Evolutionary conservation across 2,329 filamentous ascomycete species (phyloP), one percentile per base, ranked within the genome.

Genomic region (Aspergillus felis): DNA sequence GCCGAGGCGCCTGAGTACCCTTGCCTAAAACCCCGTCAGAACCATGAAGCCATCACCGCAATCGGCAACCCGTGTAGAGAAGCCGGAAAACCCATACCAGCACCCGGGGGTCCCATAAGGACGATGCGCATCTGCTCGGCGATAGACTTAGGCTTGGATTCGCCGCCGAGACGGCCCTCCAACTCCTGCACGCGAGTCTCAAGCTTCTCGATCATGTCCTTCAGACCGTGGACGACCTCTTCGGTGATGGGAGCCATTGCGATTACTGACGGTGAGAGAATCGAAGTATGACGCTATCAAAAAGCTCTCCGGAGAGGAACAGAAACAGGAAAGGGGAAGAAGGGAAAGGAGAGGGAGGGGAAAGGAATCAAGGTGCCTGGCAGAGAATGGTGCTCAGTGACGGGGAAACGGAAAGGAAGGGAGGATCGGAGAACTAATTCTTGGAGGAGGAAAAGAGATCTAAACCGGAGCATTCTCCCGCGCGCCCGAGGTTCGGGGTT

Each of bases 1-100:
- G 94, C 78, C 89, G 93, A 64, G 94, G 94, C 58, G 94, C 94
- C 79, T 99, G 94, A 46, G 94, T 99, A 79, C 94, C 94, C 86
- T 99, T 99, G 81, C 94, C 94, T 97, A 71, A 61, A 51, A 51
- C 57, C 20, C 55, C 59, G 61, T 72, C 56, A 68, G 48, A 56
- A 58, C 52, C 53, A 53, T 55, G 53, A 44, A n/a, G 20, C 20
- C 25, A 17, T n/a, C 22, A 7, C 35, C 20, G 7, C 38, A 20
- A n/a, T 17, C 44, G 35, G n/a, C 20, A 47, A n/a, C 22, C 22
- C 44, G 7, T 24, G 44, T 27, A 50, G 32, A 44, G 27, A 41
- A 32, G 27, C 48, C 20, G 3, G 9, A 51, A 48, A 44, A 28
- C 24, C 49, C 67, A 56, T 85, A 97, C 94, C 94, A 78, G 94